Conservation (phyloP, 75 land plant species). For the Selaginella moellendorffii region DNA sequence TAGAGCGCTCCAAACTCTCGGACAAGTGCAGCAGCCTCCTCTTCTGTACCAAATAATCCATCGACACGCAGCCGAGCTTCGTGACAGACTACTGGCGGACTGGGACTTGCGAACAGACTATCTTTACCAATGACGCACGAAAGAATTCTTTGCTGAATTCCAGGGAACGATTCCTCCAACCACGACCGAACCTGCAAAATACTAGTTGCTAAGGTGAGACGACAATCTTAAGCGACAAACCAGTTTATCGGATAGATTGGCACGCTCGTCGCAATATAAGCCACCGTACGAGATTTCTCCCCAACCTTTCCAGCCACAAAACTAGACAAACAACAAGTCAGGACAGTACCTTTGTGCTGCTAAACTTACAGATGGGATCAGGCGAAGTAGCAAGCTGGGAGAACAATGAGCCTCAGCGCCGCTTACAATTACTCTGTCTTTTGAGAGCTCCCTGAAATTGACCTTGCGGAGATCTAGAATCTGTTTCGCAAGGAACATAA, state of each 20-base stretch:
- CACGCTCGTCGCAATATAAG: slow-evolving; percentile 45
- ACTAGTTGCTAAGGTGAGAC: no score
- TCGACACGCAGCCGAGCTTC: slow-evolving; percentile 86
- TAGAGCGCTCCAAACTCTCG: slow-evolving; percentile 77
- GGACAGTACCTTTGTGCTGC: background rate
- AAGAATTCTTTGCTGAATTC: slow-evolving; percentile 27
- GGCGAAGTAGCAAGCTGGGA: slow-evolving; percentile 58
- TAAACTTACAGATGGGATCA: slow-evolving; percentile 72
- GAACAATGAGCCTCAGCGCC: slow-evolving; percentile 46
- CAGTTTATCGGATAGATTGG: slow-evolving; percentile 67
- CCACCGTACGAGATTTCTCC: slow-evolving; percentile 98
- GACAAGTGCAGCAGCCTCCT: slow-evolving; percentile 47
- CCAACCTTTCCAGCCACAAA: slow-evolving; percentile 98
- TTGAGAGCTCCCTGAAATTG: slow-evolving; percentile 35
- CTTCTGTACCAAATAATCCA: slow-evolving; percentile 52
- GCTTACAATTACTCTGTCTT: slow-evolving; percentile 37
- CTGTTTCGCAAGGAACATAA: slow-evolving; percentile 23
- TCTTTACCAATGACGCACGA: slow-evolving; percentile 74
- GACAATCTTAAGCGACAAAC: slow-evolving; percentile 27
- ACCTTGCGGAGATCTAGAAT: slow-evolving; percentile 60
- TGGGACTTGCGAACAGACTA: slow-evolving; percentile 38
- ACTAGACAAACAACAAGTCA: slow-evolving; percentile 21
- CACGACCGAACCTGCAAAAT: slow-evolving; percentile 61
- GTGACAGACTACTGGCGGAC: background rate
- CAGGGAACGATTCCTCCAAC: slow-evolving; percentile 60